Evolutionary conservation across 306 rosid species (phyloP).

Genomic region (Prosopis cineraria): DNA sequence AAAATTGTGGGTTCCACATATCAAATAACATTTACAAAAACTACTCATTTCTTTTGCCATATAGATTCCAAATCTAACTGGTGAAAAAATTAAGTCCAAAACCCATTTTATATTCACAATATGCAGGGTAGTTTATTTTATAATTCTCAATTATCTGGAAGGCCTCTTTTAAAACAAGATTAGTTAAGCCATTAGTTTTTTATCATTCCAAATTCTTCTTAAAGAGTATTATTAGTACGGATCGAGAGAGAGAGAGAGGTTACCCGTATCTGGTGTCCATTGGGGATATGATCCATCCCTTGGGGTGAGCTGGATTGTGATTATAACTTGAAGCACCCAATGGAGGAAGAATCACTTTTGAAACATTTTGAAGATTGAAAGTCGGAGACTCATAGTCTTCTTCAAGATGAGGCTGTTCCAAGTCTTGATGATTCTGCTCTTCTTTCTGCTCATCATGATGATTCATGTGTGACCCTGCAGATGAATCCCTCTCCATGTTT

Average conservation of each 20-base stretch:
- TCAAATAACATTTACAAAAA: too few relatives aligned
- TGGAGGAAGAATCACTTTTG: slow-evolving; percentile 93
- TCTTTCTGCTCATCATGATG: slow-evolving; percentile 11
- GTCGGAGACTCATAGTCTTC: slow-evolving; percentile 40
- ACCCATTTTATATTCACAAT: too few relatives aligned
- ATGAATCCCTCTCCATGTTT: not conserved
- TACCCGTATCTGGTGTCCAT: slow-evolving; percentile 89
- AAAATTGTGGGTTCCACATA: too few relatives aligned
- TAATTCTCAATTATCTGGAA: not conserved
- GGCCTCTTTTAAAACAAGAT: not conserved
- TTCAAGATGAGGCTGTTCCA: slow-evolving; percentile 29
- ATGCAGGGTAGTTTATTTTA: too few relatives aligned
- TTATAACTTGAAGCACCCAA: slow-evolving; percentile 67
- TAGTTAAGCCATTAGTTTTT: not conserved
- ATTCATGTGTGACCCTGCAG: not conserved
- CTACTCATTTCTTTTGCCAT: too few relatives aligned
- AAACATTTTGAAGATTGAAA: slow-evolving; percentile 56
- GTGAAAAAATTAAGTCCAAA: too few relatives aligned
- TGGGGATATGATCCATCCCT: slow-evolving; percentile 74
- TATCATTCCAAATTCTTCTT: not conserved
- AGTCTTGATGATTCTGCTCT: not conserved
- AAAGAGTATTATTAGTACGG: too few relatives aligned
- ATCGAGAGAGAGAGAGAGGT: too few relatives aligned
- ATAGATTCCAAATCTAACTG: too few relatives aligned
- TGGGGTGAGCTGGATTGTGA: slow-evolving; percentile 44